These are phyloP conservation scores for Lasiosphaeria hispida DNA, from an alignment of 495 filamentous ascomycete species.

Conservation along the genomic window DNA sequence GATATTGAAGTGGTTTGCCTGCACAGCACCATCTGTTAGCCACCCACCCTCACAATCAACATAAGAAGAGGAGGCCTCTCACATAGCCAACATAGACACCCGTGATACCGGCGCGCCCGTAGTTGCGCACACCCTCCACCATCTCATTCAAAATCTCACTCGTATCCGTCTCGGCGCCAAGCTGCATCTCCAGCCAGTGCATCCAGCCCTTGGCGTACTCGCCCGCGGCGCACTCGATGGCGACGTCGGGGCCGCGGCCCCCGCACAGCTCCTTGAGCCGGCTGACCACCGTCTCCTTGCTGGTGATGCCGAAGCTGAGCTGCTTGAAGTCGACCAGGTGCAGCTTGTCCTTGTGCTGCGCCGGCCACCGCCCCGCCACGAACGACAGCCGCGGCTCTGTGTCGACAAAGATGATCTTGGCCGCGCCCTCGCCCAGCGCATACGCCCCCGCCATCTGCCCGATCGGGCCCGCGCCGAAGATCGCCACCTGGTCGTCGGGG, in stretches of 20 bases:
- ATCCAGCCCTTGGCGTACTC: conserved; percentile 83
- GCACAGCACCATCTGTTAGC: background rate
- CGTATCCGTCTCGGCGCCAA: conserved; percentile 81
- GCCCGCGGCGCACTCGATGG: conserved; percentile 79
- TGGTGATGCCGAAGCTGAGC: conserved; percentile 44
- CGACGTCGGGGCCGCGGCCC: conserved; percentile 68
- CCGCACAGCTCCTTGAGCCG: conserved; percentile 71
- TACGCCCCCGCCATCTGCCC: conserved; percentile 80
- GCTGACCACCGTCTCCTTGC: conserved; percentile 59
- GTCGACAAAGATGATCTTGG: conserved; percentile 78
- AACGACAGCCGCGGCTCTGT: conserved; percentile 72
- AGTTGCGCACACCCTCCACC: conserved; percentile 72
- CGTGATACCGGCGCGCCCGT: conserved; percentile 72
- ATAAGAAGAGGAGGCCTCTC: conserved; percentile 25
- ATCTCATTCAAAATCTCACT: conserved; percentile 88
- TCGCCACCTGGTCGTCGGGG: conserved; percentile 73
- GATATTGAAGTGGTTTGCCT: conserved; percentile 81
- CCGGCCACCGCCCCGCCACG: conserved; percentile 59
- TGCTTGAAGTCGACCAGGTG: conserved; percentile 46
- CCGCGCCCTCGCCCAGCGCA: conserved; percentile 67
- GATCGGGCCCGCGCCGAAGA: conserved; percentile 77
- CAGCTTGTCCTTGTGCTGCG: conserved; percentile 37
- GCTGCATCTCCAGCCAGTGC: conserved; percentile 70
- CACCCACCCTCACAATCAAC: background rate
- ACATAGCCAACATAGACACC: conserved; percentile 83